Conservation (phyloP, 2,329 filamentous ascomycete genomes). For the Talaromyces sp. region DNA sequence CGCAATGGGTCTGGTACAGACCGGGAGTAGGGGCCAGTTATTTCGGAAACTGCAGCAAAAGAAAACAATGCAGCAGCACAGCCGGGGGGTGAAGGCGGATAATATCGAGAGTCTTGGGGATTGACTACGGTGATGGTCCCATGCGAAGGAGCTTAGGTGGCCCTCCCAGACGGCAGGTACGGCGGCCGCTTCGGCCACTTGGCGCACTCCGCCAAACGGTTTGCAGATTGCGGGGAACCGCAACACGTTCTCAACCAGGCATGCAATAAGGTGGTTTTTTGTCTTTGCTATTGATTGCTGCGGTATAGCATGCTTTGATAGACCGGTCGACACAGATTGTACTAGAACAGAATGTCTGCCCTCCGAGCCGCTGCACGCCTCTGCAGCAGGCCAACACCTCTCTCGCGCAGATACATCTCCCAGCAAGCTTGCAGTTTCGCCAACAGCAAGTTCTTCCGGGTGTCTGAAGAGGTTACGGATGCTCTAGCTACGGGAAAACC, state of each 20-base stretch:
- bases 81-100: conserved; percentile 5
- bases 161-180: conserved; percentile 24
- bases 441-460: conserved; percentile 52
- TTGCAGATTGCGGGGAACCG: background rate
- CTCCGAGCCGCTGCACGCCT: conserved; percentile 1
- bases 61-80: conserved; percentile 3
- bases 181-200: conserved; percentile 30
- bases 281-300: background rate
- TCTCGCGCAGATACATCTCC: conserved; percentile 8
- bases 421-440: conserved; percentile 25
- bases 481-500: conserved; percentile 70
- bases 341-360: background rate
- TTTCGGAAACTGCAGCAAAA: conserved; percentile 15
- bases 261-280: background rate
- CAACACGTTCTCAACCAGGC: background rate
- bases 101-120: background rate
- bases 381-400: conserved; percentile 4
- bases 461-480: conserved; percentile 78
- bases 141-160: conserved; percentile 31
- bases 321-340: background rate
- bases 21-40: conserved; percentile 21
- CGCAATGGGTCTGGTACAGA: conserved; percentile 21
- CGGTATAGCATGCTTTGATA: background rate
- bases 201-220: conserved; percentile 21
- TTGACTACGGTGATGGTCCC: background rate